These are phyloP conservation scores for Xylariaceae sp. DNA, from an alignment of 2,329 filamentous ascomycete species.

Conservation along the genomic window DNA sequence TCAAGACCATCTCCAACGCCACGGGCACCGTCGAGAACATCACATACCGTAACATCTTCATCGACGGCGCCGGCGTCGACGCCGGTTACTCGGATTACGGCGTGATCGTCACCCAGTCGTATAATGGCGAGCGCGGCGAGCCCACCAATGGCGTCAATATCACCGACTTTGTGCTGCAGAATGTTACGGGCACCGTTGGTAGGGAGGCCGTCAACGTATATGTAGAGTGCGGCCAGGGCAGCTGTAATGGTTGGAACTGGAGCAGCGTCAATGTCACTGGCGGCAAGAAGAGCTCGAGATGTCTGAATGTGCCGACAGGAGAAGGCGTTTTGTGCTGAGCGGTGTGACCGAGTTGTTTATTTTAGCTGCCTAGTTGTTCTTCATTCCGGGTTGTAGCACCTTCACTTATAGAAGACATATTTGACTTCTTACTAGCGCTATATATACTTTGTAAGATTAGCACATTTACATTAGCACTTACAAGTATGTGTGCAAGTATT, in stretches of 20 bases:
- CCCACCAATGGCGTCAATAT: conserved; percentile 55
- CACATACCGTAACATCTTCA: conserved; percentile 57
- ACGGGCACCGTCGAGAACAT: conserved; percentile 58
- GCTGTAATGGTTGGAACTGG: conserved; percentile 47
- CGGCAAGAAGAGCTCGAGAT: conserved; percentile 57
- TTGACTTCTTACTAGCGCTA: no score
- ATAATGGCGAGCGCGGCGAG: conserved; percentile 49
- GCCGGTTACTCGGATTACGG: conserved; percentile 49
- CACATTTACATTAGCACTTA: no score
- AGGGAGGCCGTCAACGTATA: conserved; percentile 42
- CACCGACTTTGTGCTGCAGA: conserved; percentile 48
- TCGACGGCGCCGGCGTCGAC: conserved; percentile 19
- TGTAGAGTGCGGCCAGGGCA: conserved; percentile 47
- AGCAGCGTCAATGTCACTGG: conserved; percentile 44
- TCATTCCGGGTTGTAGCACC: no score
- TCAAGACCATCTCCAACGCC: conserved; percentile 61
- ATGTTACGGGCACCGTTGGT: conserved; percentile 48
- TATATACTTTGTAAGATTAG: no score
- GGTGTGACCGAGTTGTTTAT: no score
- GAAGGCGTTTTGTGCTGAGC: conserved; percentile 31
- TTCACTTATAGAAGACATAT: no score
- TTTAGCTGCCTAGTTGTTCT: no score
- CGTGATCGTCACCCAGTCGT: conserved; percentile 65
- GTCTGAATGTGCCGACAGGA: conserved; percentile 55
- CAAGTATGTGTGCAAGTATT: no score